Conservation (phyloP, 805 yeast species). For the Blastobotrys muscicola region DNA sequence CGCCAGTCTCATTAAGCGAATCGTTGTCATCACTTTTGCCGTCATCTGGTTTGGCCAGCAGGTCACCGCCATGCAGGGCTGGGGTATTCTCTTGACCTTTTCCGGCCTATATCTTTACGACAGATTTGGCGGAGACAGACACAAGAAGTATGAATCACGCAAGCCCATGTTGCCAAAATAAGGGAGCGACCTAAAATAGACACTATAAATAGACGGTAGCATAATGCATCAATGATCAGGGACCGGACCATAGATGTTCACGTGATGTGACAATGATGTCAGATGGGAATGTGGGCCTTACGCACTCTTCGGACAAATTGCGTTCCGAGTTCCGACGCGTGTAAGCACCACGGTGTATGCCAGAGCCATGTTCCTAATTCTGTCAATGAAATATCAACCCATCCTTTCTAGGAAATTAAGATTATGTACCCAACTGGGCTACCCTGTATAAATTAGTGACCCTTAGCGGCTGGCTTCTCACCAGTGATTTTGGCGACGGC, state of each 20-base stretch:
- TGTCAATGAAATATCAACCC: too few relatives aligned
- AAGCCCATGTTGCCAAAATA: background rate
- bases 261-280: too few relatives aligned
- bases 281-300: too few relatives aligned
- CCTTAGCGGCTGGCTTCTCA: conserved; percentile 37
- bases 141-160: conserved; percentile 9
- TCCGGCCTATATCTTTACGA: conserved; percentile 34
- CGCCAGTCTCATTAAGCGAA: conserved; percentile 80
- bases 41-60: conserved; percentile 51
- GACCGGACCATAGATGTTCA: too few relatives aligned
- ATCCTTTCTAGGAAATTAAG: too few relatives aligned
- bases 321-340: too few relatives aligned
- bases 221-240: too few relatives aligned
- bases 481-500: conserved; percentile 55
- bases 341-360: too few relatives aligned
- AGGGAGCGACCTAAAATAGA: background rate
- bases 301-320: too few relatives aligned
- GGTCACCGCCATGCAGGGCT: conserved; percentile 29
- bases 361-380: too few relatives aligned
- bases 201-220: too few relatives aligned
- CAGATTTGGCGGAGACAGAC: conserved; percentile 30
- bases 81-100: conserved; percentile 34
- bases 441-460: background rate
- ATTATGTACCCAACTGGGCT: too few relatives aligned
- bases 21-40: conserved; percentile 73